Base-by-base conservation (phyloP, 2,329 filamentous ascomycete species). In the Drechslera avenae region DNA sequence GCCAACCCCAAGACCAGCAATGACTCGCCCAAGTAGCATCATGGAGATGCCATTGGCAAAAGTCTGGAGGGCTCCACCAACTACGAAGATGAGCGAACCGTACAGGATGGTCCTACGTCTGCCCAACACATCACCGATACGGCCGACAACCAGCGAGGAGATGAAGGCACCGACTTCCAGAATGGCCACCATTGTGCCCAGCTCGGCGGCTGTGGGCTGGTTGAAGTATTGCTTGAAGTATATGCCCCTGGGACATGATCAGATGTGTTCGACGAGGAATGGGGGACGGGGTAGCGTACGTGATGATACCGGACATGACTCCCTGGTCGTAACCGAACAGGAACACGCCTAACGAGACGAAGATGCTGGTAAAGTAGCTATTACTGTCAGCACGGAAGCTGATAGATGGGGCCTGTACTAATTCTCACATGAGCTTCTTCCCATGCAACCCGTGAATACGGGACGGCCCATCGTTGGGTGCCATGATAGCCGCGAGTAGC, bases 131-230 rank as follows among this genome's bases (percentile, higher is more conserved):
- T 99, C 94, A 61, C 94, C 94, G 50, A 97, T 84, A 56, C 88
- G 86, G 41, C 94, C 94, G 30, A 97, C 91, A 23, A 87, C 74
- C 9, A 99, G 77, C 1, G 93, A 97, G 16, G 93, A 89, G 65
- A 96, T 88, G 56, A 99, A 89, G 31, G 94, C 94, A 52, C 94
- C 94, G 45, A 97, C 80, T 76, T 97, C 93, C 52, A 99, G 83
- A 65, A 99, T 97, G 60, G 94, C 93, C 50, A 99, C 94, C 88
- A 97, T 97, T 21, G 92, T 97, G 52, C 93, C 94, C 52, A 99
- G 87, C 72, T 96, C 86, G 39, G 91, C 90, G 64, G 85, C 84
- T 18, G 90, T 88, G 16, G 94, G 94, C 65, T 97, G 86, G 66
- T 92, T 81, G 76, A 99, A 97, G 74, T 96, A 96, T 71, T 92